Evolutionary conservation across 805 yeast genomes (phyloP).

Genomic region (Candida lessepsii): DNA sequence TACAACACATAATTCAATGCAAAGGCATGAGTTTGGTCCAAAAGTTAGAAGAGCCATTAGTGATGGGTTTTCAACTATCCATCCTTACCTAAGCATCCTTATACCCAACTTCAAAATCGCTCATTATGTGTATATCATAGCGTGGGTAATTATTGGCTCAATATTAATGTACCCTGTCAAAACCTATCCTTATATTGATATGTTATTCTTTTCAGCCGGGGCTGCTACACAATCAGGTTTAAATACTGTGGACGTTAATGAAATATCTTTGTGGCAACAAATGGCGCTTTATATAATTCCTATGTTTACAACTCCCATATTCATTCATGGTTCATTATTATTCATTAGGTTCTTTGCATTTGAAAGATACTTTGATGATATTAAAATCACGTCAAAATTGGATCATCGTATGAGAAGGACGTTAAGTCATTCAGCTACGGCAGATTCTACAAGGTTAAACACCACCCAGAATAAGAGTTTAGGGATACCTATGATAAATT

Average conservation of each 20-base stretch:
- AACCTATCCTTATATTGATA: constrained; percentile 70
- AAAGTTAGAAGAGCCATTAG: constrained; percentile 4
- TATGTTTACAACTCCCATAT: constrained; percentile 78
- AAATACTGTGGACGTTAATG: constrained; percentile 71
- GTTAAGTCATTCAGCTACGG: constrained; percentile 49
- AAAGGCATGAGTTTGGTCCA: constrained; percentile 7
- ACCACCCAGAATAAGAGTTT: constrained; percentile 27
- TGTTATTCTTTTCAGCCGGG: constrained; percentile 72
- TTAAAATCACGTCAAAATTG: constrained; percentile 71
- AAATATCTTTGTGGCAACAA: constrained; percentile 74
- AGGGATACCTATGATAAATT: constrained; percentile 20
- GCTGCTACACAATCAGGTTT: constrained; percentile 90
- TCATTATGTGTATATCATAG: constrained; percentile 70
- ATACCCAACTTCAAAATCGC: constrained; percentile 60
- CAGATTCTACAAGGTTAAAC: constrained; percentile 5
- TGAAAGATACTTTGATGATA: constrained; percentile 81
- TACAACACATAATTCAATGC: constrained; percentile 1
- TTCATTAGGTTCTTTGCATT: constrained; percentile 85
- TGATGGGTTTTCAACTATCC: background rate
- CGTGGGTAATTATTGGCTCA: constrained; percentile 63
- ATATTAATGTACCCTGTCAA: constrained; percentile 74
- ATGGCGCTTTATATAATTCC: constrained; percentile 62
- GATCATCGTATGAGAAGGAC: constrained; percentile 83
- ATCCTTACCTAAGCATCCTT: constrained; percentile 39
- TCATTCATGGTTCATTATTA: constrained; percentile 76